Evolutionary conservation across 192 early-diverging fungal species (phyloP), one percentile per base, ranked within the genome.

Genomic region (Geosiphon pyriformis): DNA sequence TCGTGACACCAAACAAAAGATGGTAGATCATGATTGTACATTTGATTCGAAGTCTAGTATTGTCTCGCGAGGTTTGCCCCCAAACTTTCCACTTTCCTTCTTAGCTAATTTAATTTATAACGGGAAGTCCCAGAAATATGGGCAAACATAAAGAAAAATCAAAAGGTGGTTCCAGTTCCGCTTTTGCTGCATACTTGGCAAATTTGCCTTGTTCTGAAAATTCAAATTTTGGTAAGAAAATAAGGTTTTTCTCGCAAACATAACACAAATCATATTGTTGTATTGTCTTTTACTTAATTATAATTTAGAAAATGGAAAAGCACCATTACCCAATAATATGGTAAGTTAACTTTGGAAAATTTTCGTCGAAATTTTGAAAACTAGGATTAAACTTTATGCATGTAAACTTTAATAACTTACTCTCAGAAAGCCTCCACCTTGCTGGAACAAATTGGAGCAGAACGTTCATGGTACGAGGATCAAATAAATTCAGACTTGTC

Each of bases 401-500:
- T n/a, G n/a, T n/a, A n/a, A n/a, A n/a, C n/a, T n/a, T 42, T 42
- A 10, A 42, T 42, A 10, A 10, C 6, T 57, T 57, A 12, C 32
- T 12, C 20, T 31, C n/a, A 83, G 82, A 77, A 72, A 77, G 72
- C 72, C 8, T 78, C 79, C 1, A 77, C 75, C 4, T 47, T 83
- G 29, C 47, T 83, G 54, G 77, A 78, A 35, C 77, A 78, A 33
- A 78, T 83, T 20, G 77, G 77, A 23, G 61, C 70, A 48, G 82
- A 83, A 47, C 69, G 75, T 12, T 73, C 75, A 20, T 83, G 82
- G 82, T 69, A 68, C 8, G 49, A 70, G 26, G 59, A 73, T 30
- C 75, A 83, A 62, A 71, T 80, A n/a, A 74, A 77, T 23, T 69
- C 61, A 30, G 81, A 83, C 61, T 72, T 77, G 22, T 60, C 65